Percentiles rank a stretch among this genome's conserved stretches.
phyloP scores from a whole-genome alignment of 176 grass and related monocot genomes.

The Miscanthus lutarioriparius region DNA sequence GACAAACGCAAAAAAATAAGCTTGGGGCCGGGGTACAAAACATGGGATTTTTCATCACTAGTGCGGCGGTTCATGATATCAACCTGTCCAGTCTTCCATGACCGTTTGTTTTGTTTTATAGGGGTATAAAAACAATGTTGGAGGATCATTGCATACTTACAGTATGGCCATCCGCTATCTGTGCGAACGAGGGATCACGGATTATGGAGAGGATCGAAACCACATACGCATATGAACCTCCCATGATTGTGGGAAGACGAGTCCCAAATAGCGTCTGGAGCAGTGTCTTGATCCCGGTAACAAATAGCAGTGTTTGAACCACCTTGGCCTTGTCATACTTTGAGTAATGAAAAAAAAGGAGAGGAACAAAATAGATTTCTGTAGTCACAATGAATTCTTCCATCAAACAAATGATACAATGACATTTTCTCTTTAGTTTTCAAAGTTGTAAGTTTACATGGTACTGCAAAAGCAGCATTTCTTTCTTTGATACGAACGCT shows the following conservation, averaged over 20 bases:
- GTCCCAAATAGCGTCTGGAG: constrained; percentile 92
- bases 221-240: constrained; percentile 82
- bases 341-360: background rate
- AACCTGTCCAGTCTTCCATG: background rate
- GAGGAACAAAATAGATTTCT: background rate
- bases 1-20: constrained; percentile 14
- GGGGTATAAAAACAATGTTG: background rate
- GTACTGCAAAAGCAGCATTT: background rate
- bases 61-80: background rate
- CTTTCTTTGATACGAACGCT: background rate
- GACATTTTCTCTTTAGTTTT: background rate
- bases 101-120: background rate
- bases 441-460: background rate
- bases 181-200: constrained; percentile 50
- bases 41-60: background rate
- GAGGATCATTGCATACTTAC: constrained; percentile 42
- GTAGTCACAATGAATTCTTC: background rate
- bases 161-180: constrained; percentile 66
- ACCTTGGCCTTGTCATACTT: constrained; percentile 83
- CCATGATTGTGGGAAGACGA: constrained; percentile 83
- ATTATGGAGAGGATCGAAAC: constrained; percentile 88
- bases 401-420: background rate
- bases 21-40: background rate
- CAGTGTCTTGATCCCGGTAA: constrained; percentile 90
- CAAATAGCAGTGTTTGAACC: constrained; percentile 91